Evolutionary conservation across 2,329 filamentous ascomycete species (phyloP), one percentile per base, ranked within the genome.

Genomic region (Pyrenophora graminea): DNA sequence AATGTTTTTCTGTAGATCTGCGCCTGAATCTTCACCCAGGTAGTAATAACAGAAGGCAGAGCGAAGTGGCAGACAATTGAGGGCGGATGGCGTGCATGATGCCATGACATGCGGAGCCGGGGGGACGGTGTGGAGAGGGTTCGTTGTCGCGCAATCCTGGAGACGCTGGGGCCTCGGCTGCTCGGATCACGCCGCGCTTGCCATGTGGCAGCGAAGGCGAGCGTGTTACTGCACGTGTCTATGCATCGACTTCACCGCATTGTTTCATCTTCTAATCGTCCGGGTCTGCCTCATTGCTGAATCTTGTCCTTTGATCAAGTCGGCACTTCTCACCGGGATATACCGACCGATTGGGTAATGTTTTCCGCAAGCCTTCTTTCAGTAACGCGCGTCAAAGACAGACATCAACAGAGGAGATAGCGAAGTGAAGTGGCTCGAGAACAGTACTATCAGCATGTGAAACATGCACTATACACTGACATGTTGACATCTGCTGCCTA

Each of bases 41-140:
- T 31, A 39, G 25, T 15, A 45, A 33, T 18, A 49, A 21, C 23
- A 41, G 25, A 25, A 49, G 36, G 25, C 32, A 40, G 6, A 21
- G 30, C 17, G 32, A 1, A 23, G 10, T 27, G 51, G 37, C 33
- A 23, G 33, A 25, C 42, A 33, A 46, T 46, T 21, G 36, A 43
- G 17, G 33, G 27, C 39, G 36, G 38, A 15, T 21, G 36, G 38
- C 43, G 39, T 44, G 43, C 42, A 51, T 55, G 51, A 44, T 55
- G 48, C 51, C 43, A 51, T 51, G 51, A 45, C 39, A 33, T 53
- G 50, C 45, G 50, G 50, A 53, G 39, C 49, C 45, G 45, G 37
- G 38, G 23, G 37, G 19, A 39, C 36, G 43, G 31, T 53, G 50
- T 53, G 45, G 50, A 53, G 45, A 53, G 39, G 39, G 27, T 40